phyloP scores from a whole-genome alignment of 2,329 filamentous ascomycete species.

The Whalleya microplaca region DNA sequence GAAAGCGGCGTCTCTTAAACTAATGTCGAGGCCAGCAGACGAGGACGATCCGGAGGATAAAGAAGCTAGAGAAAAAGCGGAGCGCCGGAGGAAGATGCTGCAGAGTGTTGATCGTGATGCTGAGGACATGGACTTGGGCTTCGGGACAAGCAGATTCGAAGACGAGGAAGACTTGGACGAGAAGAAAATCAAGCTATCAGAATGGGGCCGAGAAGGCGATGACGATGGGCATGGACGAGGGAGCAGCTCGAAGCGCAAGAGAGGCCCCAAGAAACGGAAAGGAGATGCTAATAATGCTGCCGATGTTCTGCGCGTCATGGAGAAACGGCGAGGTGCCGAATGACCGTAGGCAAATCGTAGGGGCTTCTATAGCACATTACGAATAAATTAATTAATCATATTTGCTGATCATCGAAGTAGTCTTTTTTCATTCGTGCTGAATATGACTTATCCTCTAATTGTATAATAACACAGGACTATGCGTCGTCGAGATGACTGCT shows the following conservation, averaged over 20 bases:
- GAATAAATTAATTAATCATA: slow-evolving; percentile 1
- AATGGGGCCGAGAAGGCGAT: slow-evolving; percentile 61
- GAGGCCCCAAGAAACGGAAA: slow-evolving; percentile 75
- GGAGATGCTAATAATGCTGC: slow-evolving; percentile 77
- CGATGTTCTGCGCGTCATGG: slow-evolving; percentile 80
- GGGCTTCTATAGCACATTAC: neutral
- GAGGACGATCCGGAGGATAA: slow-evolving; percentile 46
- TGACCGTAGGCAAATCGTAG: slow-evolving; percentile 14
- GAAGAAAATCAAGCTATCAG: slow-evolving; percentile 67
- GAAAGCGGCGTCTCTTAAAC: slow-evolving; percentile 73
- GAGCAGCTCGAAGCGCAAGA: slow-evolving; percentile 64
- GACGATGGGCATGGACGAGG: slow-evolving; percentile 51
- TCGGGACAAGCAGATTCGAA: slow-evolving; percentile 83
- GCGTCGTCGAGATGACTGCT: too few species aligned
- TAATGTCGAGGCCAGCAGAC: slow-evolving; percentile 44
- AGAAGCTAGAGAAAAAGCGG: slow-evolving; percentile 61
- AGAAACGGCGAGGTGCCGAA: slow-evolving; percentile 53
- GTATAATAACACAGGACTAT: too few species aligned
- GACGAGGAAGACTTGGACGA: slow-evolving; percentile 83
- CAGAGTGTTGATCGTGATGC: slow-evolving; percentile 76
- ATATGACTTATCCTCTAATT: too few species aligned
- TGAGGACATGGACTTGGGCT: slow-evolving; percentile 92
- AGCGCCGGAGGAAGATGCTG: slow-evolving; percentile 75
- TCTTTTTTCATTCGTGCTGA: neutral
- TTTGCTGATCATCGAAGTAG: neutral